Base-by-base conservation (phyloP, 176 grass and related monocot species). In the Triticum turgidum region DNA sequence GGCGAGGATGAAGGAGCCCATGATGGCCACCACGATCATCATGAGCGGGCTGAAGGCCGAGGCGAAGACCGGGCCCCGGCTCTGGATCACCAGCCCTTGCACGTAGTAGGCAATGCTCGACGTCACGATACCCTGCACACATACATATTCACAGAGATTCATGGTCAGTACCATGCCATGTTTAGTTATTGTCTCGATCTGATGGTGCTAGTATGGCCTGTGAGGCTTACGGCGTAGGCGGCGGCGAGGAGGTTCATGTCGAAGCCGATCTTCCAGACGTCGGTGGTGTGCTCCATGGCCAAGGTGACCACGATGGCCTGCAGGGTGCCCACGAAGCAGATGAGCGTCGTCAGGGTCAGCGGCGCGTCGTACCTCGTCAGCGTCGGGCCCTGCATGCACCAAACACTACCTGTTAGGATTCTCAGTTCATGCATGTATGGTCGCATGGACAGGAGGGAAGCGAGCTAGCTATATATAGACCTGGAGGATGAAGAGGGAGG, bases 101-200 rank as follows among this genome's bases (percentile, higher is more conserved):
- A 99, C 97, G 87, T 99, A 99, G 87, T 99, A 99, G 73, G 97
- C 97, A 89, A 99, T 90, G 97, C 97, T 99, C 34, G 97, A 99
- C 85, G 97, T 91, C 82, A 99, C 97, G 69, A 94, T 99, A 42
- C 97, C 97, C 97, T 99, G 92, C 77, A 84, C 78, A 86, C 67
- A 39, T 14, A 25, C 14, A 41, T 4, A 20, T 24, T 62, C 4
- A 5, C 9, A 74, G 18, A 77, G 47, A 29, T 74, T 49, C 34
- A 18, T 35, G 37, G 13, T 85, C 63, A 86, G 86, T 61, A 18
- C 62, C 75, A 7, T 56, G 35, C 22, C 66, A 52, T 82, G n/a
- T 8, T 8, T 76, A 9, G 3, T 66, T 21, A 11, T 2, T 73
- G 37, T 24, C 21, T 73, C 5, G 14, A 17, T 52, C 13, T 35